A percentile compares a stretch with the other conserved stretches of the same genome.
Evolutionary conservation across 2,329 filamentous ascomycete species (phyloP).

Genomic region (Fusarium caatingaense): DNA sequence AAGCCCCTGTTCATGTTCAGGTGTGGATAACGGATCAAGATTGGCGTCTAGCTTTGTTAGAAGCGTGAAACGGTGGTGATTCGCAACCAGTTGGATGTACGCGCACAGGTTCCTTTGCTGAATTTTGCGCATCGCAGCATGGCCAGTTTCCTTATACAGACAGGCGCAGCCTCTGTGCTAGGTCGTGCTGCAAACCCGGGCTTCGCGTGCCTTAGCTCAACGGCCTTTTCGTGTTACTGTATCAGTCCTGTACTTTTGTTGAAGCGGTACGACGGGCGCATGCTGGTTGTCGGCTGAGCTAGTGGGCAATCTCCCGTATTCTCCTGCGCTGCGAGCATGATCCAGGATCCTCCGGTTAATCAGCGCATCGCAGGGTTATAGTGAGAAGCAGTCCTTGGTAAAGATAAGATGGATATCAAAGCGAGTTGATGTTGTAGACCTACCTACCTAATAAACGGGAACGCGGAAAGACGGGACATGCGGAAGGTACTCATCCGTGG

Average conservation of each 20-base stretch:
- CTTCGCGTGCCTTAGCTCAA: constrained; percentile 22
- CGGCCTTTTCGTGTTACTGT: neutral
- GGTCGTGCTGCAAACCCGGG: constrained; percentile 20
- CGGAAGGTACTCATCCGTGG: constrained; percentile 26
- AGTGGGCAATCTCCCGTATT: constrained; percentile 10
- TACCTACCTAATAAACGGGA: neutral
- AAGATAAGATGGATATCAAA: neutral
- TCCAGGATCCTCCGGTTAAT: neutral
- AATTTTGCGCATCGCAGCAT: constrained; percentile 17
- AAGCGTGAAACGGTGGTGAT: constrained; percentile 25
- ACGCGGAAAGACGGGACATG: constrained; percentile 30
- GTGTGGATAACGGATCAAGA: constrained; percentile 17
- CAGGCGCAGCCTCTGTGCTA: constrained; percentile 27
- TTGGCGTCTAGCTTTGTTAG: constrained; percentile 1
- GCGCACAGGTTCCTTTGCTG: constrained; percentile 13
- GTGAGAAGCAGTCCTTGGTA: neutral
- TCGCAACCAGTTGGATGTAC: constrained; percentile 12
- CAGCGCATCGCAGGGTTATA: neutral
- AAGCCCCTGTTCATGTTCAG: constrained; percentile 21
- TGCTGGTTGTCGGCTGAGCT: constrained; percentile 3
- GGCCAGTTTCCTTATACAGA: constrained; percentile 33
- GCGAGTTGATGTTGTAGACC: neutral
- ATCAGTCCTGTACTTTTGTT: constrained; percentile 2
- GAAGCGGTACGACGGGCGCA: neutral
- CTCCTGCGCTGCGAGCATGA: neutral